Base-by-base conservation (phyloP, 768 basidiomycete species). In the Crucibulum laeve region DNA sequence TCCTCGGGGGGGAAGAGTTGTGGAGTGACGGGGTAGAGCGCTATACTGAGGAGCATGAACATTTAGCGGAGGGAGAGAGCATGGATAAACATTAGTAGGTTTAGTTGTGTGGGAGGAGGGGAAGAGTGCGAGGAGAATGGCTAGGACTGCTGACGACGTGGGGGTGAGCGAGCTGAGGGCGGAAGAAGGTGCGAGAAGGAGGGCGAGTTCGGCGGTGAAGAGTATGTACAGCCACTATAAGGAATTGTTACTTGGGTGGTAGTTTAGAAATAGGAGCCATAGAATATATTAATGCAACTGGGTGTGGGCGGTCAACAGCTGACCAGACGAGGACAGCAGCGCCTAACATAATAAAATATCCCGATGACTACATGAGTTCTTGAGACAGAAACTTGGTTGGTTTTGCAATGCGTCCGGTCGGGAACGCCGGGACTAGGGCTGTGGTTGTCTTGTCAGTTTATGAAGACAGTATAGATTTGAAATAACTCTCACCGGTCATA, bases 361-460 rank as follows among this genome's bases (percentile, higher is more conserved):
- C 80, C 17, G 74, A 67, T 0, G 82, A 74, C 33, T 71, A 72
- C 47, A 82, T 53, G 21, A 90, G 67, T 4, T 91, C 90, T 10
- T 73, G 74, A 23, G 69, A 67, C 40, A 92, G 63, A 50, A 81
- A 91, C 45, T 92, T 88, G 30, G 76, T 70, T 33, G 73, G 66
- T 88, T n/a, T 66, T 70, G 45, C 84, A 86, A 17, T 61, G 53
- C 17, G 67, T 72, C 87, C 89, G 92, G 1, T 45, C 56, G 19
- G 87, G 50, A 3, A 82, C 85, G 24, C 80, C 79, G 8, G 87
- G 82, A 0, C 91, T 91, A 55, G 92, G 93, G 48, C 88, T 90
- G n/a, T n/a, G 51, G 19, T 19, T 35, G n/a, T n/a, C n/a, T n/a
- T n/a, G n/a, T 32, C 15, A 35, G 11, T 30, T 17, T n/a, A 36